Evolutionary conservation across 805 yeast species (phyloP), one percentile per base, ranked within the genome.

Genomic region (Wickerhamomyces bisporus): DNA sequence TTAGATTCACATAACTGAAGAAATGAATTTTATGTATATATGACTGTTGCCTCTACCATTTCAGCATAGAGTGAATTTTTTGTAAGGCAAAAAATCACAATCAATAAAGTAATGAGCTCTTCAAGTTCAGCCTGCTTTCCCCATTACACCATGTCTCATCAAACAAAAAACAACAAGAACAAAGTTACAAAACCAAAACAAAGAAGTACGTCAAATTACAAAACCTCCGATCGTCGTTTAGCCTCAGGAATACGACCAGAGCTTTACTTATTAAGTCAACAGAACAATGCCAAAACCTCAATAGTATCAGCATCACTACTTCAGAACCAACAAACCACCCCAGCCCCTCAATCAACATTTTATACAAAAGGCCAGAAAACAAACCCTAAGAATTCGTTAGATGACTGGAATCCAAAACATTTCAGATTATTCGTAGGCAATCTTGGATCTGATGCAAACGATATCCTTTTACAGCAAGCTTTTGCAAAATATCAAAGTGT

Each of bases 381-480:
- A 26, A 31, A 17, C 1, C 63, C 66, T 26, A 79, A 74, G 42
- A 42, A 60, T 5, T 46, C 72, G 3, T 55, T 73, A 16, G 57
- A 66, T 5, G 82, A 75, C 30, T 82, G 87, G 87, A 73, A 82
- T 50, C 86, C 88, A 1, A 61, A 66, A 14, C 87, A 82, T 47
- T 84, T 79, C 59, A 62, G 86, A 23, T 61, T 84, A 16, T 84
- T 84, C 59, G 85, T 84, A 7, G 94, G 93, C 0, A 82, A 84
- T 48, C 57, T 84, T 24, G 85, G 86, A 0, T 65, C 69, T 4
- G 89, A 82, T 48, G 89, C 77, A 3, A 73, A 68, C 18, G 85
- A 79, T 41, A 73, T 68, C 15, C 48, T 74, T 32, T 61, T 84
- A n/a, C 49, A 59, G n/a, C 55, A 63, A 17, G 78, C 85, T 1